Base-by-base conservation (phyloP, 1,284 basidiomycete species). In the Trichosporon coremiiforme region DNA sequence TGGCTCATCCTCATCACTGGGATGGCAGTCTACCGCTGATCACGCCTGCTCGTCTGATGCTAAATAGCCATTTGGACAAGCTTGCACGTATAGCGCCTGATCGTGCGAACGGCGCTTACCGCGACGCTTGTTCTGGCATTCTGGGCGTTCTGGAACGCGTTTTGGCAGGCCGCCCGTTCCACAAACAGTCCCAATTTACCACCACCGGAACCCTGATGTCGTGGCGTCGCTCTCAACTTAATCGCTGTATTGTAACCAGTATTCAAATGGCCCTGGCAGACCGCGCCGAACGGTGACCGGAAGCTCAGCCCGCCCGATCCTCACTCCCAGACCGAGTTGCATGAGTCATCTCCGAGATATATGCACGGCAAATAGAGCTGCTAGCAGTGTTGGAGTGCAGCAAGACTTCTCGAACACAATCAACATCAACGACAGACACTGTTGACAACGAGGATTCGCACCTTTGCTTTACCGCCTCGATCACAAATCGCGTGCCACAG, bases 211-310 rank as follows among this genome's bases (percentile, higher is more conserved):
- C 47, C 47, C 47, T 53, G 47, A 53, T 22, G 47, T 9, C 47
- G 47, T 53, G 47, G 47, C 47, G 47, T 53, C 47, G 47, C 20
- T 53, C 8, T 7, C 47, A 53, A 53, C 47, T 53, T 53, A 53
- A 53, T 53, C 47, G 47, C 47, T 53, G n/a, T 9, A 53, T 53
- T 22, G 41, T 53, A 53, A 53, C 7, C 47, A 53, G 47, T 5
- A 53, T 53, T 53, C 8, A 22, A 53, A 53, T n/a, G n/a, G 47
- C 3, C 47, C 47, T 22, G 47, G 47, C 47, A 2, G 20, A 22
- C 20, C 47, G 47, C 47, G 20, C 47, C 47, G 47, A 22, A 4
- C 41, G 15, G 41, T 12, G 41, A 45, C 15, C 15, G 41, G 41
- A n/a, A 45, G 36, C 17, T 45, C n/a, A n/a, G n/a, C n/a, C n/a